Evolutionary conservation across 2,329 filamentous ascomycete genomes (phyloP).

Genomic region (Cladophialophora exuberans): DNA sequence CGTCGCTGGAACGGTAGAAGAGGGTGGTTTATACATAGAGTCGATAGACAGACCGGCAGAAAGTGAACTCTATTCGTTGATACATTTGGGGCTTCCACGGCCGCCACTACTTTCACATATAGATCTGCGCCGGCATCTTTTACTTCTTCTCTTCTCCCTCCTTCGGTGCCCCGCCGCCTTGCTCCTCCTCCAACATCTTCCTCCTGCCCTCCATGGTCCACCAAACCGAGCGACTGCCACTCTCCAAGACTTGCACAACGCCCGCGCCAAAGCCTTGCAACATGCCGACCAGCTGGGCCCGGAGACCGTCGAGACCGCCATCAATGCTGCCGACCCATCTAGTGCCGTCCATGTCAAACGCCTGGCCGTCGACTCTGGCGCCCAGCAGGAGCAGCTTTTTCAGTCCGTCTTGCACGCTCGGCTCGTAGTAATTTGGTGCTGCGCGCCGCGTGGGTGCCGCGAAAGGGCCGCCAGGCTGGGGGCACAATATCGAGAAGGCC

Average conservation of each 20-base stretch:
- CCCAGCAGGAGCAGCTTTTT: slow-evolving; percentile 87
- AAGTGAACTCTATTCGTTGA: too few species aligned
- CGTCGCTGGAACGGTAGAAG: too few species aligned
- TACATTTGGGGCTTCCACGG: too few species aligned
- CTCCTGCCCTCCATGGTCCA: slow-evolving; percentile 83
- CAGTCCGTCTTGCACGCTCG: slow-evolving; percentile 75
- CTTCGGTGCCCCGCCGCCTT: slow-evolving; percentile 44
- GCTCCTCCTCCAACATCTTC: slow-evolving; percentile 79
- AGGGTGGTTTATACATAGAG: too few species aligned
- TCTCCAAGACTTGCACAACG: slow-evolving; percentile 77
- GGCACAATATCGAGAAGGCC: slow-evolving; percentile 76
- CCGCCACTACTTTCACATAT: background rate
- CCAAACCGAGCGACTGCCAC: slow-evolving; percentile 79
- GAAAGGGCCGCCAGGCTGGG: slow-evolving; percentile 69
- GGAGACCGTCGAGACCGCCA: slow-evolving; percentile 79
- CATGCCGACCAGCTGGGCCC: slow-evolving; percentile 79
- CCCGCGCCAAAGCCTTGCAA: slow-evolving; percentile 79
- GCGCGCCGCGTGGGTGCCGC: slow-evolving; percentile 75
- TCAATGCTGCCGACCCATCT: slow-evolving; percentile 76
- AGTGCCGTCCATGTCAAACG: slow-evolving; percentile 75
- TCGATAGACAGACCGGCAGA: too few species aligned
- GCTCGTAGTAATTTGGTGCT: slow-evolving; percentile 81
- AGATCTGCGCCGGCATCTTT: too few species aligned
- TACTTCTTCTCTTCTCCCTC: slow-evolving; percentile 5
- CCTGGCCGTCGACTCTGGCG: slow-evolving; percentile 80